These are phyloP conservation scores for Gamsiella multidivaricata DNA, from an alignment of 192 early-diverging fungal species.

Conservation along the genomic window DNA sequence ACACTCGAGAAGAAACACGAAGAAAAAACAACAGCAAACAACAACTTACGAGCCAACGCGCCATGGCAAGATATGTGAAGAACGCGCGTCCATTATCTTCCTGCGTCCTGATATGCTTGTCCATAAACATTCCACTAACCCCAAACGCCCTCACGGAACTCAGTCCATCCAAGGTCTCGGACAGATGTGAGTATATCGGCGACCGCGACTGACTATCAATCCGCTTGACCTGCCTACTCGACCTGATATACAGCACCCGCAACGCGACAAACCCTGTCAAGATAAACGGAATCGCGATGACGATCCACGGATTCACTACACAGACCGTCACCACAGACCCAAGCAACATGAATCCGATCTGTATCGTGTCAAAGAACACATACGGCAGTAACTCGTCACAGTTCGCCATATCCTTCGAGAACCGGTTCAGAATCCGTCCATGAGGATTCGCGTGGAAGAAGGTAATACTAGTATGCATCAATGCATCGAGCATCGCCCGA, in stretches of 20 bases:
- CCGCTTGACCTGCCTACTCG: slow-evolving; percentile 75
- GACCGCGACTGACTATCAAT: slow-evolving; percentile 75
- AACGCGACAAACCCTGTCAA: slow-evolving; percentile 60
- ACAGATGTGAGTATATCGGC: slow-evolving; percentile 70
- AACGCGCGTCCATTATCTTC: slow-evolving; percentile 72
- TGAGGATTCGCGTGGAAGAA: slow-evolving; percentile 73
- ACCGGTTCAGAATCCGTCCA: slow-evolving; percentile 73
- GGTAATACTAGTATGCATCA: slow-evolving; percentile 62
- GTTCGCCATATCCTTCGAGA: slow-evolving; percentile 71
- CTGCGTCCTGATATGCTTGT: slow-evolving; percentile 59
- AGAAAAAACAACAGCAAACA: no score
- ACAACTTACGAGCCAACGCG: slow-evolving; percentile 69
- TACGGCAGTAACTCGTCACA: slow-evolving; percentile 72
- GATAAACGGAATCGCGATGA: slow-evolving; percentile 62
- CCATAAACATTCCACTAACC: slow-evolving; percentile 65
- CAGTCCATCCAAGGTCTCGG: slow-evolving; percentile 74
- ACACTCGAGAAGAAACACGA: no score
- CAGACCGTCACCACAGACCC: slow-evolving; percentile 71
- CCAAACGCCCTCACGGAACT: slow-evolving; percentile 75
- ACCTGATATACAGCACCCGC: slow-evolving; percentile 62
- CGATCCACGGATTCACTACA: slow-evolving; percentile 70
- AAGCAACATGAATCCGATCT: slow-evolving; percentile 71
- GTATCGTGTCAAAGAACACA: slow-evolving; percentile 66
- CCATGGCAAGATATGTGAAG: slow-evolving; percentile 65
- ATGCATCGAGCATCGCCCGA: slow-evolving; percentile 54